These are phyloP conservation scores for Claviceps quebecensis DNA, from an alignment of 2,329 filamentous ascomycete species.

Conservation along the genomic window DNA sequence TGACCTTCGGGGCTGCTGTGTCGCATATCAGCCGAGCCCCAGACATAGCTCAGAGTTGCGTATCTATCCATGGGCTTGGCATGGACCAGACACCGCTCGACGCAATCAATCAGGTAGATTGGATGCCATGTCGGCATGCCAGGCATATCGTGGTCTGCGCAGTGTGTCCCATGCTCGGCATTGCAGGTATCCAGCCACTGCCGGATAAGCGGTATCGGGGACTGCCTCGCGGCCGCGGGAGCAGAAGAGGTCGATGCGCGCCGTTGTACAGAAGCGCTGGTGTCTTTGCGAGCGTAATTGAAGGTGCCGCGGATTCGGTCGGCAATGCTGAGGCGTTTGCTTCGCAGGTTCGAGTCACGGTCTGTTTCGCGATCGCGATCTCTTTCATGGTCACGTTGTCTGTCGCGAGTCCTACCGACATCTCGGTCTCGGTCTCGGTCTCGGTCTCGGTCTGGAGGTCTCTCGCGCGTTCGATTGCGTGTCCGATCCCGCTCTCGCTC, in stretches of 20 bases:
- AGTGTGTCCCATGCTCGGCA: slow-evolving; percentile 27
- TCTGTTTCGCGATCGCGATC: slow-evolving; percentile 14
- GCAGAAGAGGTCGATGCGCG: slow-evolving; percentile 17
- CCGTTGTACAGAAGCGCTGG: slow-evolving; percentile 13
- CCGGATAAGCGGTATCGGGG: slow-evolving; percentile 24
- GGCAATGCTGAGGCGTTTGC: slow-evolving; percentile 27
- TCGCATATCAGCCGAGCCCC: slow-evolving; percentile 18
- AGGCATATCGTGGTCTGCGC: slow-evolving; percentile 15
- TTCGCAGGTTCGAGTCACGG: slow-evolving; percentile 14
- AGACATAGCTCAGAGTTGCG: slow-evolving; percentile 32
- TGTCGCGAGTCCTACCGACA: slow-evolving; percentile 3
- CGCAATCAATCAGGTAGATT: slow-evolving; percentile 26
- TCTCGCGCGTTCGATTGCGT: background rate
- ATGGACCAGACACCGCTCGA: slow-evolving; percentile 24
- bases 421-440: slow-evolving; percentile 1
- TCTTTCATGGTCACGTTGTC: slow-evolving; percentile 7
- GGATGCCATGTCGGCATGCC: slow-evolving; percentile 23
- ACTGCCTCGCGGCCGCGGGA: slow-evolving; percentile 16
- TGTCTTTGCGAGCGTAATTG: slow-evolving; percentile 18
- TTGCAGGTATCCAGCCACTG: slow-evolving; percentile 31
- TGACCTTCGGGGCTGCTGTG: slow-evolving; percentile 13
- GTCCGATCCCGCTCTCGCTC: background rate
- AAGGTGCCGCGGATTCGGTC: slow-evolving; percentile 24
- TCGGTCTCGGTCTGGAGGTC: background rate
- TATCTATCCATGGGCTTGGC: slow-evolving; percentile 26